Percentiles rank a stretch among this genome's conserved stretches.
These are phyloP conservation scores for Pseudomassariella vexata DNA, from an alignment of 2,329 filamentous ascomycete species.

Conservation along the genomic window DNA sequence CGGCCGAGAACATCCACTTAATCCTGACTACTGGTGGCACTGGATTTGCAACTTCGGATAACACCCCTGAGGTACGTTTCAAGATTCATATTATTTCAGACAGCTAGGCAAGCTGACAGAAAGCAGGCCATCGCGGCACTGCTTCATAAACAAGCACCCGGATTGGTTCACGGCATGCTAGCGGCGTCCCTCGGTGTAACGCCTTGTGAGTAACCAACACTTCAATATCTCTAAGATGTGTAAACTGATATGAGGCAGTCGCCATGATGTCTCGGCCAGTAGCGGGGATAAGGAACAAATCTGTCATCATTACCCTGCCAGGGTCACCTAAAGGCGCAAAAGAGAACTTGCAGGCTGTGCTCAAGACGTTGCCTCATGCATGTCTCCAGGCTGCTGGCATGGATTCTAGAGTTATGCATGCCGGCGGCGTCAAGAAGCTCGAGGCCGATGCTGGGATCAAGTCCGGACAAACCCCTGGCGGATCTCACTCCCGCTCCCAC, in stretches of 20 bases:
- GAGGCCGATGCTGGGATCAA: conserved; percentile 73
- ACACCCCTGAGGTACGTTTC: conserved; percentile 74
- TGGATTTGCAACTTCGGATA: conserved; percentile 79
- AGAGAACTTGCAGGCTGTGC: conserved; percentile 83
- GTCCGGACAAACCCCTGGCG: conserved; percentile 13
- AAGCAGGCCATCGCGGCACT: conserved; percentile 68
- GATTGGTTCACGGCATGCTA: conserved; percentile 93
- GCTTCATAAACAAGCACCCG: conserved; percentile 79
- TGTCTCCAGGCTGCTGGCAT: conserved; percentile 81
- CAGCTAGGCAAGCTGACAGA: conserved; percentile 9
- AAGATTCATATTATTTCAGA: too few species aligned
- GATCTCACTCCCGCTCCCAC: conserved; percentile 26
- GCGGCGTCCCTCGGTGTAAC: conserved; percentile 78
- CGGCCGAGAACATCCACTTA: conserved; percentile 59
- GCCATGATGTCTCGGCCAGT: conserved; percentile 95
- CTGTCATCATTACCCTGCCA: conserved; percentile 81
- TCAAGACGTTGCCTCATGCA: conserved; percentile 93
- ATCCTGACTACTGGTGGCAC: conserved; percentile 89
- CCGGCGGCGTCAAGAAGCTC: conserved; percentile 74
- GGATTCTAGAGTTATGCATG: conserved; percentile 74
- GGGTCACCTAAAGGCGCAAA: conserved; percentile 93
- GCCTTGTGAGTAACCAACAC: conserved; percentile 60
- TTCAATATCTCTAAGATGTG: conserved; percentile 8
- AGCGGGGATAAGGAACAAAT: conserved; percentile 76
- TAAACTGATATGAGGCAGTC: too few species aligned